phyloP scores from a whole-genome alignment of 768 basidiomycete genomes.

The Naganishia kalamii region DNA sequence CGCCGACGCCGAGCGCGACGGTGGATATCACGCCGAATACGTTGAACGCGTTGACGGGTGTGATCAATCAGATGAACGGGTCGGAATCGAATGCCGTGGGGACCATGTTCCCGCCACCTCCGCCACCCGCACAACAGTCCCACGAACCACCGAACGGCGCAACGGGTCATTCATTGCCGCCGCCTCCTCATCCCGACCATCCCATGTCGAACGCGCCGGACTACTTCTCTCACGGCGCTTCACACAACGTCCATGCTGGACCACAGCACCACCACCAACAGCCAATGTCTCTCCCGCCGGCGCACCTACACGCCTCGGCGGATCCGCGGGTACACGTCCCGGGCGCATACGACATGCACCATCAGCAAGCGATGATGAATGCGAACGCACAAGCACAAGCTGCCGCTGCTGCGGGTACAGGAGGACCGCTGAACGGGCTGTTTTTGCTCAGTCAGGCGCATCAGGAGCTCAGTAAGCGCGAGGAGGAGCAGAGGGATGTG shows the following conservation, averaged over 20 bases:
- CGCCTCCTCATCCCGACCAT: conserved; percentile 10
- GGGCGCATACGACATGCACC: background rate
- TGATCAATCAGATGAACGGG: conserved; percentile 54
- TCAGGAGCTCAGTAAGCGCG: conserved; percentile 92
- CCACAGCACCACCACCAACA: conserved; percentile 15
- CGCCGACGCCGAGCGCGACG: conserved; percentile 22
- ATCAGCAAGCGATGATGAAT: background rate
- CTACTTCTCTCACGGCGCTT: conserved; percentile 1
- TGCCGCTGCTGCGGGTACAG: background rate
- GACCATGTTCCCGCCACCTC: background rate
- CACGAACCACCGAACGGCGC: background rate
- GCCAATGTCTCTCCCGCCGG: conserved; percentile 19
- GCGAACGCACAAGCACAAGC: conserved; percentile 2
- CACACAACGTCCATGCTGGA: background rate
- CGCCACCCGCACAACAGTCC: background rate
- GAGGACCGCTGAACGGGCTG: conserved; percentile 73
- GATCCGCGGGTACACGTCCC: background rate
- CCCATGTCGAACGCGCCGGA: conserved; percentile 7
- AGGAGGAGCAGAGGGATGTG: conserved; percentile 53
- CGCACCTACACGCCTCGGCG: conserved; percentile 15
- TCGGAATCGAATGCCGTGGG: background rate
- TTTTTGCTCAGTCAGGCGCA: conserved; percentile 92
- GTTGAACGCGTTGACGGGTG: conserved; percentile 72
- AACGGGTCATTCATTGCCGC: background rate
- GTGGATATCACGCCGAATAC: conserved; percentile 59